Percentiles rank a stretch among this genome's conserved stretches.
Conservation (phyloP, 73 alveolate species). For the Paramecium octaurelia region DNA sequence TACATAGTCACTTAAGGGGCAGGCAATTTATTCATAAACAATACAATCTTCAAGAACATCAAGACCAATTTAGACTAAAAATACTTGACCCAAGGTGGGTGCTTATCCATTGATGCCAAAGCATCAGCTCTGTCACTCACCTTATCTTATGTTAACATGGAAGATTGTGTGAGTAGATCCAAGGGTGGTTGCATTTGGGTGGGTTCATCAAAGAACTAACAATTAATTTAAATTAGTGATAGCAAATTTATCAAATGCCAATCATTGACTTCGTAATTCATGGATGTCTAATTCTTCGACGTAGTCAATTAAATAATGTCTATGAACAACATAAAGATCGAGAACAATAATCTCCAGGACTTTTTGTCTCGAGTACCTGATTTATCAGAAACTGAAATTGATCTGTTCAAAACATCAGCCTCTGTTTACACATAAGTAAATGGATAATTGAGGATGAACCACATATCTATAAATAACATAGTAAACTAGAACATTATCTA, state of each 20-base stretch:
- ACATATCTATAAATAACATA: neutral
- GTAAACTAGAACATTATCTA: neutral
- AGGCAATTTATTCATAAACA: neutral
- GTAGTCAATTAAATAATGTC: neutral
- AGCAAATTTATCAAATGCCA: neutral
- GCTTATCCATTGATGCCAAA: neutral
- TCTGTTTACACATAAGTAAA: neutral
- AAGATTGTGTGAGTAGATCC: neutral
- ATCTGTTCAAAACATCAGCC: neutral
- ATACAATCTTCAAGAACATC: neutral
- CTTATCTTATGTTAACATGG: neutral
- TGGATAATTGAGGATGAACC: neutral
- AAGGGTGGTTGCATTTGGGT: conserved; percentile 34
- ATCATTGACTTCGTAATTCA: neutral
- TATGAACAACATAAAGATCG: neutral
- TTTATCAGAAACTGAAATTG: neutral
- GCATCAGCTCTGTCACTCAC: neutral
- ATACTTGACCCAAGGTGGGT: conserved; percentile 25
- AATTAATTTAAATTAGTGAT: neutral
- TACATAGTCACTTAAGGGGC: neutral
- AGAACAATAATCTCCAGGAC: neutral
- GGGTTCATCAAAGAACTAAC: neutral
- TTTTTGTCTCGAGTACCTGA: neutral
- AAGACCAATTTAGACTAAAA: neutral
- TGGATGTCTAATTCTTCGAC: neutral